These are phyloP conservation scores for Metschnikowia cubensis DNA, from an alignment of 805 yeast genomes.

Conservation along the genomic window DNA sequence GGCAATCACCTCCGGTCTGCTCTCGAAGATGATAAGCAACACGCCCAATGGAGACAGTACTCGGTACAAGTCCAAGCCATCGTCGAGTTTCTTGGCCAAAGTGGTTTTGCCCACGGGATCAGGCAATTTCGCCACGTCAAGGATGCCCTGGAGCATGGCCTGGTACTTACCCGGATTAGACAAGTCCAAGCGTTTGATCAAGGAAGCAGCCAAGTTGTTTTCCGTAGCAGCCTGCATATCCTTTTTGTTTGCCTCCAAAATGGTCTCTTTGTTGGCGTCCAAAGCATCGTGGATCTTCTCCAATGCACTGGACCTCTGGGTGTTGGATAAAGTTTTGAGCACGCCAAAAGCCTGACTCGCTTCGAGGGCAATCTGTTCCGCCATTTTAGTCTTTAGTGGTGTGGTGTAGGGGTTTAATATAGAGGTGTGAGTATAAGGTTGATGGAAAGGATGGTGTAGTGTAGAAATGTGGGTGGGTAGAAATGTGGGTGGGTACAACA, in stretches of 20 bases:
- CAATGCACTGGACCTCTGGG: conserved; percentile 69
- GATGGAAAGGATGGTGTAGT: no score
- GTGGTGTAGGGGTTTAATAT: no score
- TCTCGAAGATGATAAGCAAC: conserved; percentile 84
- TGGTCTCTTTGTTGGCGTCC: conserved; percentile 50
- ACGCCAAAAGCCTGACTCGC: conserved; percentile 83
- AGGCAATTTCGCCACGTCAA: conserved; percentile 82
- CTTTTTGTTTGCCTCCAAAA: conserved; percentile 65
- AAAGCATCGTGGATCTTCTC: conserved; percentile 69
- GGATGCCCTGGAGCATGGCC: conserved; percentile 88
- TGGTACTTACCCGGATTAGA: conserved; percentile 82
- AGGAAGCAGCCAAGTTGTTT: conserved; percentile 61
- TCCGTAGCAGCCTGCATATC: conserved; percentile 70
- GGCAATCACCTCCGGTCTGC: conserved; percentile 98
- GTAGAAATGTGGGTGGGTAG: no score
- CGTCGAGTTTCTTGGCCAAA: conserved; percentile 80
- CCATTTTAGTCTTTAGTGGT: conserved; percentile 29
- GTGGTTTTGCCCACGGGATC: conserved; percentile 93
- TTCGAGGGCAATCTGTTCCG: conserved; percentile 71
- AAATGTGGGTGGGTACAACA: no score
- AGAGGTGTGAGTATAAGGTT: no score
- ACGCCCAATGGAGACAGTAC: conserved; percentile 95
- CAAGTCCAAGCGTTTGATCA: conserved; percentile 81
- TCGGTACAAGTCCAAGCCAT: conserved; percentile 77
- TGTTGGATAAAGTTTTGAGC: conserved; percentile 72